Conservation (phyloP, 140 eudicot species). For the Oenanthe javanica region DNA sequence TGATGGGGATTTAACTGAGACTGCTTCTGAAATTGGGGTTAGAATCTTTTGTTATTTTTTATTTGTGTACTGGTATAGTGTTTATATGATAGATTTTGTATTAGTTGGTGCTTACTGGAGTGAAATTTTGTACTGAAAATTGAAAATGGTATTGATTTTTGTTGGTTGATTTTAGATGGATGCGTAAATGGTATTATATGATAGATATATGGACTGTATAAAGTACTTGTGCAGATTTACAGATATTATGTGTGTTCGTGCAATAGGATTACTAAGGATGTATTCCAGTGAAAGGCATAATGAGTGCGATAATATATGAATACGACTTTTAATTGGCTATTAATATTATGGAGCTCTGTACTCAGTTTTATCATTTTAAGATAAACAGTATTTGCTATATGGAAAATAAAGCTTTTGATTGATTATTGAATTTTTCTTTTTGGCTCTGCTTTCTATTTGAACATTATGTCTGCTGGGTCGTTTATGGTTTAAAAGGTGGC, state of each 20-base stretch:
- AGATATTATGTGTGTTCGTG: background rate
- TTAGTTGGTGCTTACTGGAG: background rate
- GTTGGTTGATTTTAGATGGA: background rate
- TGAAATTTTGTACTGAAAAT: background rate
- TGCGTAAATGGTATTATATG: background rate
- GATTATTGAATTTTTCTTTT: background rate
- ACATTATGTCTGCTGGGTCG: background rate
- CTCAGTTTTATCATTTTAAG: background rate
- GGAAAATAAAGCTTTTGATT: background rate
- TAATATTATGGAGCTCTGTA: background rate
- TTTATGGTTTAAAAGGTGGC: background rate
- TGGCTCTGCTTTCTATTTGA: background rate
- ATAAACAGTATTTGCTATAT: background rate
- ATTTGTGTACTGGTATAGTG: background rate
- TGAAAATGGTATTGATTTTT: background rate
- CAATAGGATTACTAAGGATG: background rate
- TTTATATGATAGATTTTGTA: background rate
- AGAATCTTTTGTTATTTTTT: background rate
- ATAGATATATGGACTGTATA: background rate
- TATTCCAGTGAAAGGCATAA: background rate
- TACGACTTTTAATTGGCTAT: background rate
- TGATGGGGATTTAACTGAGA: constrained; percentile 48
- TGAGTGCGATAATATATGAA: background rate
- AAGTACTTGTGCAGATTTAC: background rate
- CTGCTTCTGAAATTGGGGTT: constrained; percentile 44